Evolutionary conservation across 129 eudicot species (phyloP), one percentile per base, ranked within the genome.

Genomic region (Saussurea involucrata): DNA sequence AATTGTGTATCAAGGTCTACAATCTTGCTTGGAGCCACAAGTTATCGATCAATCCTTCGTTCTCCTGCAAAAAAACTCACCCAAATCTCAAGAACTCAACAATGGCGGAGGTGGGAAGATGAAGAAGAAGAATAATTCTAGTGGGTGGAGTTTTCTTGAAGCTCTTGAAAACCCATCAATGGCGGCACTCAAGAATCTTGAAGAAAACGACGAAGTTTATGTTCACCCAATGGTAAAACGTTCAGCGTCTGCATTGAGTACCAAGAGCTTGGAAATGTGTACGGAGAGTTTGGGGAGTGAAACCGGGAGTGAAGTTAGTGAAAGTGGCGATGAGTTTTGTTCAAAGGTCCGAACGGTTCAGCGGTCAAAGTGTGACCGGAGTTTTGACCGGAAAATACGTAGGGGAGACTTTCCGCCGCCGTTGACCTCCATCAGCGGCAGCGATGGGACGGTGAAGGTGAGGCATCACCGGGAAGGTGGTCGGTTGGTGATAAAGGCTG

Each of bases 231-330:
- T 87, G 58, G 86, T 21, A 20, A 89, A 81, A 83, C 80, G 78
- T 37, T 85, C 87, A 6, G 31, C 87, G 13, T 77, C 89, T 2
- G 22, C 86, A 37, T 83, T 94, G 69, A 91, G 98, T 85, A 55
- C 81, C 8, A 91, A 87, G 74, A 87, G 97, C 86, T 77, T 94
- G 27, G 96, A 94, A 79, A 91, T 94, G 93, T 94, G 98, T 87
- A 94, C 98, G 15, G 97, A 94, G 71, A 82, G 97, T 65, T 66
- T 89, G 74, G 98, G 98, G 22, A 78, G 92, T 55, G 98, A 94
- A 70, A 87, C 97, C 0, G 97, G 98, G 1, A 86, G 84, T 66
- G 77, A 79, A 15, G 82, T 79, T 21, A 78, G 75, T 68, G 87
- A 82, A 53, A 68, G 78, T 69, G 81, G 76, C 4, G 91, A 87